Evolutionary conservation across 2,329 filamentous ascomycete species (phyloP).

Genomic region (Calonectria leucothoes): DNA sequence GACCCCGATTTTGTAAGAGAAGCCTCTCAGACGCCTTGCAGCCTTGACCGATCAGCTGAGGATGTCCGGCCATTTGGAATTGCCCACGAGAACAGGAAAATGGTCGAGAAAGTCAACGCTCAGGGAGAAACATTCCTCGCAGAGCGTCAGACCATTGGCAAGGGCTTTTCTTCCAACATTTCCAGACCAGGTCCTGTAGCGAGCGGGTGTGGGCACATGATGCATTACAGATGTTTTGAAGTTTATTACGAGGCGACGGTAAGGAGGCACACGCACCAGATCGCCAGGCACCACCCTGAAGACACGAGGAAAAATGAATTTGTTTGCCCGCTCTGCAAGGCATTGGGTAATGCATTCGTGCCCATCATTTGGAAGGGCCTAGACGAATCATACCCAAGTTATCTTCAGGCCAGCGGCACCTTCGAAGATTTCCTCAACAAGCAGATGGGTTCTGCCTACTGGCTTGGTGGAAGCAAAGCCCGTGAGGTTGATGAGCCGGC

Average conservation of each 20-base stretch:
- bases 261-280: conserved; percentile 88
- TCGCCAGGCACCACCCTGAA: conserved; percentile 94
- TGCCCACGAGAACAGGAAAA: conserved; percentile 84
- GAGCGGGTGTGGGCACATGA: conserved; percentile 95
- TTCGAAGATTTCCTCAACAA: conserved; percentile 78
- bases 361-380: conserved; percentile 96
- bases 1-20: conserved; percentile 89
- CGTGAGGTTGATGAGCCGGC: conserved; percentile 47
- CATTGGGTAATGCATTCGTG: conserved; percentile 92
- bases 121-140: conserved; percentile 77
- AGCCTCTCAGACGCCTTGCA: conserved; percentile 80
- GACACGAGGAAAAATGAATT: conserved; percentile 84
- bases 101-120: conserved; percentile 80
- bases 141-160: conserved; percentile 86
- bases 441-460: conserved; percentile 62
- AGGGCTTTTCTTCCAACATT: conserved; percentile 81
- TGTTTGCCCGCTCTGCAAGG: conserved; percentile 96
- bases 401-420: conserved; percentile 67
- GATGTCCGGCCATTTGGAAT: conserved; percentile 89
- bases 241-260: conserved; percentile 87
- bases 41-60: conserved; percentile 87
- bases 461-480: conserved; percentile 54
- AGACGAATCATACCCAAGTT: conserved; percentile 83
- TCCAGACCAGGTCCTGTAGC: conserved; percentile 82
- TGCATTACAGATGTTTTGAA: conserved; percentile 98